Conservation (phyloP, 805 yeast species). For the Wickerhamiella dianesei region DNA sequence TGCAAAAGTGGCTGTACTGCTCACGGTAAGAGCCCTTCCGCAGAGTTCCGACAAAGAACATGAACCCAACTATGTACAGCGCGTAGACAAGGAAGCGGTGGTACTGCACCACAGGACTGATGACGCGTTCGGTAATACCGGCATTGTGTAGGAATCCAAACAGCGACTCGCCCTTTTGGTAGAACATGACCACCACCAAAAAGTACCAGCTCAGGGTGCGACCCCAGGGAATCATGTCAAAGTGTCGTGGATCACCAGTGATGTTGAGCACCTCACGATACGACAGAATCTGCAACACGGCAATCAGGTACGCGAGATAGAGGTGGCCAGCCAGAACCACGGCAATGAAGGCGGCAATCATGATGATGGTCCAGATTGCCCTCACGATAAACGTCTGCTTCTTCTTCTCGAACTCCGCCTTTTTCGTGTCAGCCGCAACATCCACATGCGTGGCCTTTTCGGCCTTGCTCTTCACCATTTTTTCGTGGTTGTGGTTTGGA, state of each 20-base stretch:
- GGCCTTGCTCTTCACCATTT: too few species aligned
- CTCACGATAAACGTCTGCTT: slow-evolving; percentile 76
- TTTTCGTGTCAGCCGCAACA: slow-evolving; percentile 1
- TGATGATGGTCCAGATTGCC: slow-evolving; percentile 84
- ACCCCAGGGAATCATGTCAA: slow-evolving; percentile 70
- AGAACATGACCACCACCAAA: slow-evolving; percentile 72
- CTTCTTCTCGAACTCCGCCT: slow-evolving; percentile 37
- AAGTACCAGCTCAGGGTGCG: slow-evolving; percentile 87
- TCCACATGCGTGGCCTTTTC: not conserved
- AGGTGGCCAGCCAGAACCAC: slow-evolving; percentile 74
- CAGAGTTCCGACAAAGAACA: slow-evolving; percentile 76
- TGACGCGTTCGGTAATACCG: slow-evolving; percentile 38
- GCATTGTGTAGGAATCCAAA: slow-evolving; percentile 49
- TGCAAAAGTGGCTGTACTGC: slow-evolving; percentile 87
- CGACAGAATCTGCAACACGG: slow-evolving; percentile 63
- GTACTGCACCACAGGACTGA: slow-evolving; percentile 52
- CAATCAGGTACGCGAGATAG: slow-evolving; percentile 59
- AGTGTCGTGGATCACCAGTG: slow-evolving; percentile 73
- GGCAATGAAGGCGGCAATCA: slow-evolving; percentile 62
- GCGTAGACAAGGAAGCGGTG: slow-evolving; percentile 78
- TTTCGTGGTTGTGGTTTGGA: too few species aligned
- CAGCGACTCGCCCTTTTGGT: slow-evolving; percentile 74
- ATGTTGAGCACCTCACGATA: slow-evolving; percentile 82
- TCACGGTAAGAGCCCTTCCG: slow-evolving; percentile 80
- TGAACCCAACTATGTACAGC: slow-evolving; percentile 73